Evolutionary conservation across 495 filamentous ascomycete species (phyloP).

Genomic region (Penicillium crystallinum): DNA sequence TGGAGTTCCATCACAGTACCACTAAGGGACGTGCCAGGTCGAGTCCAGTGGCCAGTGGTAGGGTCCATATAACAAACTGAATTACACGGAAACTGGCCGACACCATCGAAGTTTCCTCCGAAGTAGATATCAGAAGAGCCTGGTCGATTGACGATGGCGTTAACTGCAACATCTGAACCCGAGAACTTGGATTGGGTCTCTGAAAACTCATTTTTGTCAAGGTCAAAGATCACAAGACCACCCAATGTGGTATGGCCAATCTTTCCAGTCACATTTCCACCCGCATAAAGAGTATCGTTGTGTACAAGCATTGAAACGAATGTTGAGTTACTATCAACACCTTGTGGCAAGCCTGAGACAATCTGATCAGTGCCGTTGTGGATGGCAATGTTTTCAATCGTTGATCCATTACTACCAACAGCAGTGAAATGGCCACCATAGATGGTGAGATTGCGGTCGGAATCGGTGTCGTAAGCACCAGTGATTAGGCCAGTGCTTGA

Average conservation of each 20-base stretch:
- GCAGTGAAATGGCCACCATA: conserved; percentile 85
- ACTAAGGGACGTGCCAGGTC: conserved; percentile 61
- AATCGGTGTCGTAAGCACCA: conserved; percentile 68
- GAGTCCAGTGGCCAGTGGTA: conserved; percentile 64
- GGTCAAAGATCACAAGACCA: conserved; percentile 77
- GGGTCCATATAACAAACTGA: conserved; percentile 76
- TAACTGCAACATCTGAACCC: conserved; percentile 65
- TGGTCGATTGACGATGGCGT: conserved; percentile 64
- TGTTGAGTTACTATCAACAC: conserved; percentile 64
- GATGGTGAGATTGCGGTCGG: conserved; percentile 72
- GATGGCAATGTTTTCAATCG: conserved; percentile 72
- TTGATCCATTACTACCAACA: conserved; percentile 60
- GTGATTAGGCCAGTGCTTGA: conserved; percentile 61
- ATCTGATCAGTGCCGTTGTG: conserved; percentile 57
- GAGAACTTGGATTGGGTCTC: conserved; percentile 63
- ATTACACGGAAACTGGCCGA: conserved; percentile 77
- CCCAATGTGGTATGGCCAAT: conserved; percentile 56
- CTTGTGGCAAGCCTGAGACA: conserved; percentile 66
- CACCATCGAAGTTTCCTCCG: conserved; percentile 72
- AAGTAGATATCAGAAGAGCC: conserved; percentile 72
- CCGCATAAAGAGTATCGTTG: conserved; percentile 69
- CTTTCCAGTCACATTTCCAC: conserved; percentile 70
- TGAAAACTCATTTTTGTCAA: conserved; percentile 54
- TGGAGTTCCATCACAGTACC: conserved; percentile 66
- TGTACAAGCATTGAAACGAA: conserved; percentile 66